Base-by-base conservation (phyloP, 2,329 filamentous ascomycete species). In the Elsinoe perseae region DNA sequence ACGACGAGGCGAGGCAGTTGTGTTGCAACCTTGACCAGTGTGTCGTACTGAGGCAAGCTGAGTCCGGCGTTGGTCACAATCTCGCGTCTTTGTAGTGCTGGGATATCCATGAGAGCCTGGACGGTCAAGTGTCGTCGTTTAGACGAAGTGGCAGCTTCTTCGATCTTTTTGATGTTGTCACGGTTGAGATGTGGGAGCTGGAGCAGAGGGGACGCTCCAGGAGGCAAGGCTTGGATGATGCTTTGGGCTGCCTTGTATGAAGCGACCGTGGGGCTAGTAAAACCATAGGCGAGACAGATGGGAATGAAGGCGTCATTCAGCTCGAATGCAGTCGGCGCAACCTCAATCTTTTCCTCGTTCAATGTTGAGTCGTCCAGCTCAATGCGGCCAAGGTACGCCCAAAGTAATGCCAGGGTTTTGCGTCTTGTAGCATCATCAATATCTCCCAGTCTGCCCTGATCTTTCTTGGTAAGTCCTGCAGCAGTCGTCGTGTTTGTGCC, bases 351-450 rank as follows among this genome's bases (percentile, higher is more conserved):
- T 70, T 91, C 84, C 68, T 84, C 84, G 65, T 95, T 86, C 55
- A 96, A 78, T 28, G 80, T 77, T 54, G 80, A 71, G 65, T 95
- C 90, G 42, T 87, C 85, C 21, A 98, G 80, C 65, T 95, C 89
- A 56, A 95, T 78, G 46, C 93, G 87, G 59, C 88, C 89, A 48
- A 97, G 81, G 69, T 98, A 97, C 40, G 93, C 91, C 93, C 95
- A 98, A 14, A 98, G 78, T 57, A 98, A 78, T 52, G 86, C 89
- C 43, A 97, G 77, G 6, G 89, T 85, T 77, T 97, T 97, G 66
- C 93, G 81, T 62, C 88, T 85, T 21, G 83, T 80, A 36, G 85
- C 84, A 62, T 86, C 86, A 50, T 97, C 93, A 58, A 95, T 73
- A 62, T 90, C 83, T 66, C 89, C 83, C 6, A 98, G 78, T 67